phyloP scores from a whole-genome alignment of 768 basidiomycete species.

The Boletus sp. region DNA sequence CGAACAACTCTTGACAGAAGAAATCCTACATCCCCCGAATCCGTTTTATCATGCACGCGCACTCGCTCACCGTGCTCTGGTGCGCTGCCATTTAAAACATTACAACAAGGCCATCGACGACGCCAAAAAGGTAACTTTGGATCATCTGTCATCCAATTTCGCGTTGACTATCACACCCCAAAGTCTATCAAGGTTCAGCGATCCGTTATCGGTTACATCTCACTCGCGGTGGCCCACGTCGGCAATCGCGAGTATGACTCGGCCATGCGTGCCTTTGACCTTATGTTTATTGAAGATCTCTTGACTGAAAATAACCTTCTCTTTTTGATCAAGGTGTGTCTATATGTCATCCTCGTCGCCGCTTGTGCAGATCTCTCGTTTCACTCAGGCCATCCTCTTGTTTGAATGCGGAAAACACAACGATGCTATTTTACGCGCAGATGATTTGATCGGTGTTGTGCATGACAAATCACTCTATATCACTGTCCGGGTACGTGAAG shows the following conservation, averaged over 20 bases:
- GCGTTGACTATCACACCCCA: neutral
- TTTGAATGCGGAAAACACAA: no score
- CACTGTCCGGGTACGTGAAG: neutral
- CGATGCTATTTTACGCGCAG: no score
- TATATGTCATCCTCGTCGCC: no score
- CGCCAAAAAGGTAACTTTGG: neutral
- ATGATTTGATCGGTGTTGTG: neutral
- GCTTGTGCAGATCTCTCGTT: neutral
- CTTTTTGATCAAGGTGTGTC: neutral
- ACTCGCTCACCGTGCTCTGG: slow-evolving; percentile 1
- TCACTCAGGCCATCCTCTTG: no score
- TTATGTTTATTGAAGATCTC: neutral
- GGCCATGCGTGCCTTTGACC: no score
- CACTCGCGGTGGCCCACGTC: neutral
- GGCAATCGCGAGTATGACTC: no score
- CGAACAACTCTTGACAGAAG: slow-evolving; percentile 1
- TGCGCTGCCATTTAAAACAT: neutral
- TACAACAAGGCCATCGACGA: neutral
- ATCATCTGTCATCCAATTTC: neutral
- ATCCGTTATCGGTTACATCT: neutral
- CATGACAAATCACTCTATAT: neutral
- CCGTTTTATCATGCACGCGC: neutral
- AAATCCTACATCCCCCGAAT: neutral
- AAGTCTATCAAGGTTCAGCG: neutral
- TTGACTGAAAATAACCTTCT: neutral